Evolutionary conservation across 2,329 filamentous ascomycete genomes (phyloP).

Genomic region (Colletotrichum orbiculare): DNA sequence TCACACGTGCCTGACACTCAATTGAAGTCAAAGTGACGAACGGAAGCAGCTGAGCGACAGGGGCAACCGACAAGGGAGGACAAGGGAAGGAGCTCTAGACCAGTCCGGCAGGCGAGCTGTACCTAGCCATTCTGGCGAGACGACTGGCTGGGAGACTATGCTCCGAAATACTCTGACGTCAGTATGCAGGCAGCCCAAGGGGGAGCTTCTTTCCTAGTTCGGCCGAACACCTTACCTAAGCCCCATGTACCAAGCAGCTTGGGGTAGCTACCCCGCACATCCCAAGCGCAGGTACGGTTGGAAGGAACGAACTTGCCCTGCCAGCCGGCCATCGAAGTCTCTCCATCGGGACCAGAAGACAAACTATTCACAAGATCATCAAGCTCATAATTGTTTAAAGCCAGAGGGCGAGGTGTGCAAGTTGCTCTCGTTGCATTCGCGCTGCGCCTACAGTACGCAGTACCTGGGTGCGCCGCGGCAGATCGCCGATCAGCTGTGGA

Average conservation of each 20-base stretch:
- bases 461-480: no score
- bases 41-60: background rate
- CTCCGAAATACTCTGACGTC: background rate
- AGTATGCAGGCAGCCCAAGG: background rate
- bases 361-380: no score
- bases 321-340: no score
- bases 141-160: no score
- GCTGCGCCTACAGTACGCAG: no score
- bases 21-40: constrained; percentile 28
- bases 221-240: constrained; percentile 11
- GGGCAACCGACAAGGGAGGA: background rate
- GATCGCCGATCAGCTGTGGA: no score
- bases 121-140: background rate
- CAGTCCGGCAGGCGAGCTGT: background rate
- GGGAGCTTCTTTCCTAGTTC: constrained; percentile 14
- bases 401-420: no score
- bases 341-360: no score
- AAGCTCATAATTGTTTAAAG: no score
- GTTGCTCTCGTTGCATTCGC: no score
- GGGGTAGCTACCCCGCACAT: constrained; percentile 6
- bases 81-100: background rate
- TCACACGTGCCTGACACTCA: constrained; percentile 10
- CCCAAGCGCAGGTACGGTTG: no score
- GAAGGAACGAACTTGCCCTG: no score
- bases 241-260: background rate